These are phyloP conservation scores for Aspergillus phoenicis DNA, from an alignment of 2,329 filamentous ascomycete genomes.

Conservation along the genomic window DNA sequence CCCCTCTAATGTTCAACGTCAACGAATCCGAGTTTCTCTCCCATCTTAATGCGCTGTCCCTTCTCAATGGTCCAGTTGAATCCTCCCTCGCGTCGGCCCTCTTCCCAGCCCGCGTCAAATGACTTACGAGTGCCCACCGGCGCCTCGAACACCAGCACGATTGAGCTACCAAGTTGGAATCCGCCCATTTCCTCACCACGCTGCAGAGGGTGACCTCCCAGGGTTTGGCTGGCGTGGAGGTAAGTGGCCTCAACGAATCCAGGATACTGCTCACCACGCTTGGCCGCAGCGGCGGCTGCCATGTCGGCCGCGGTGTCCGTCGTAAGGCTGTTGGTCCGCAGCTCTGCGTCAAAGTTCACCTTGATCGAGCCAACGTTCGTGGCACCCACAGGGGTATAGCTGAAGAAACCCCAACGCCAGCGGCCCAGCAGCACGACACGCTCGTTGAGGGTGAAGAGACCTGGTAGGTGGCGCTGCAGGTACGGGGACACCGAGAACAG, in stretches of 20 bases:
- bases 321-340: conserved; percentile 86
- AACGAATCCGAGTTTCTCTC: conserved; percentile 79
- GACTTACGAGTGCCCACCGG: conserved; percentile 64
- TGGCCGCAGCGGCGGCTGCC: conserved; percentile 76
- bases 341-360: conserved; percentile 93
- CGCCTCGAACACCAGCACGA: conserved; percentile 95
- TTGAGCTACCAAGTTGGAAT: conserved; percentile 91
- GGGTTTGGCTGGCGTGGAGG: conserved; percentile 70
- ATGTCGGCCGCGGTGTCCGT: conserved; percentile 90
- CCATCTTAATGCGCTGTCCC: conserved; percentile 86
- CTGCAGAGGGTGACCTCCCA: conserved; percentile 80
- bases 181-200: conserved; percentile 97
- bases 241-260: conserved; percentile 95
- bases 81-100: conserved; percentile 62
- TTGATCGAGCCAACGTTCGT: conserved; percentile 97
- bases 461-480: conserved; percentile 86
- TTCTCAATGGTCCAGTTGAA: conserved; percentile 87
- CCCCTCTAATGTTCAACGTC: conserved; percentile 29
- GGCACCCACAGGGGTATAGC: conserved; percentile 90
- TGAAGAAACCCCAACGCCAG: conserved; percentile 98
- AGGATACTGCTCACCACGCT: conserved; percentile 77
- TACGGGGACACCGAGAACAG: conserved; percentile 95
- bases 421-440: conserved; percentile 88
- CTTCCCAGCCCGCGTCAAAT: conserved; percentile 63
- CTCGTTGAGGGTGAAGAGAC: conserved; percentile 95